Conservation (phyloP, 2,329 filamentous ascomycete genomes). For the Nothopassalora personata region DNA sequence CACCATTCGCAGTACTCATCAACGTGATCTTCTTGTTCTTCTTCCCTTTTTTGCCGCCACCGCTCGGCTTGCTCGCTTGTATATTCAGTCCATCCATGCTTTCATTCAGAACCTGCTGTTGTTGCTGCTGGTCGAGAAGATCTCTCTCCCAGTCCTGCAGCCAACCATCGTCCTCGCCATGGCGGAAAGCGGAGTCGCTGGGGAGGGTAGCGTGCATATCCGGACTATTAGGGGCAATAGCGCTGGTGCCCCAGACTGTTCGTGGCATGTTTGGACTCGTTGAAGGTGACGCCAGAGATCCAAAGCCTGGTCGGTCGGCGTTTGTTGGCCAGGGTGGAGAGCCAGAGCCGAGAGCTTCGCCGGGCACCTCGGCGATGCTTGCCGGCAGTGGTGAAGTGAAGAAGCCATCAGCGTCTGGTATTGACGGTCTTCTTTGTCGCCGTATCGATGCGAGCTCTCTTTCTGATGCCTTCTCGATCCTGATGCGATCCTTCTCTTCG, state of each 20-base stretch:
- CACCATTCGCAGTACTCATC: constrained; percentile 55
- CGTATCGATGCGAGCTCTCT: constrained; percentile 63
- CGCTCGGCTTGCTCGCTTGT: constrained; percentile 38
- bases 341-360: constrained; percentile 8
- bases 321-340: constrained; percentile 51
- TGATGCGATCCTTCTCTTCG: constrained; percentile 77
- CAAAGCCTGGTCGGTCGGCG: constrained; percentile 57
- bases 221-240: constrained; percentile 55
- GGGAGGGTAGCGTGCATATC: constrained; percentile 43
- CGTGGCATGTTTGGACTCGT: constrained; percentile 70
- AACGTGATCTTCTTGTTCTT: constrained; percentile 64
- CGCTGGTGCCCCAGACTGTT: constrained; percentile 90
- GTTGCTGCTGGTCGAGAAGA: constrained; percentile 61
- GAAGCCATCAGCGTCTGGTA: constrained; percentile 39
- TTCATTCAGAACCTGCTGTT: constrained; percentile 11
- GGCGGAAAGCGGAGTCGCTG: constrained; percentile 34
- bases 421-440: constrained; percentile 51
- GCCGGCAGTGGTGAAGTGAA: constrained; percentile 25
- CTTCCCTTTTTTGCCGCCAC: constrained; percentile 52
- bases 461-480: constrained; percentile 75
- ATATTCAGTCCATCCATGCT: constrained; percentile 17
- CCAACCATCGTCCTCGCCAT: constrained; percentile 70
- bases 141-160: constrained; percentile 77
- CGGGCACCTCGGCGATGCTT: constrained; percentile 25
- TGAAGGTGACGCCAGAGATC: constrained; percentile 68